A percentile compares a stretch with the other conserved stretches of the same genome.
Conservation (phyloP, 106 monocot species). For the Apostasia shenzhenica region DNA sequence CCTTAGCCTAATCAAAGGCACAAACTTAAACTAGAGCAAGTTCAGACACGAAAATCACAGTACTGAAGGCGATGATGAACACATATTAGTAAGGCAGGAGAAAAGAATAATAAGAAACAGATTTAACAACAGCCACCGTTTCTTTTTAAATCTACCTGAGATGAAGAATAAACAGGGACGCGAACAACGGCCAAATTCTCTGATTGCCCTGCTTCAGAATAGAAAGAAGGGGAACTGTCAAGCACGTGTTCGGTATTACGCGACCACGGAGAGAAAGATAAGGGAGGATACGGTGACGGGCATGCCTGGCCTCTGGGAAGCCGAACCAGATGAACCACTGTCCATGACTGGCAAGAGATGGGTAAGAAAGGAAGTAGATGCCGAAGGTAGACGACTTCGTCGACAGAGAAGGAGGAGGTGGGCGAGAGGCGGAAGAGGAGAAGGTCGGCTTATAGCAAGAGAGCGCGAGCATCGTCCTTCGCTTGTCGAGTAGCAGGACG, state of each 20-base stretch:
- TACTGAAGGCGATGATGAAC: background rate
- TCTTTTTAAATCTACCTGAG: constrained; percentile 3
- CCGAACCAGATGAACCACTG: background rate
- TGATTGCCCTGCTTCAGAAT: background rate
- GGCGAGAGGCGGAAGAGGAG: no score
- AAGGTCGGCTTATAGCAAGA: no score
- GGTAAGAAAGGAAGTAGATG: no score
- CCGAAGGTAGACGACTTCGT: no score
- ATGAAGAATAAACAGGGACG: constrained; percentile 23
- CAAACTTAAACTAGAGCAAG: background rate
- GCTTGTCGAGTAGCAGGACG: no score
- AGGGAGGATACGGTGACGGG: background rate
- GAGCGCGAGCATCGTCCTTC: no score
- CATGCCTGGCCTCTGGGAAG: background rate
- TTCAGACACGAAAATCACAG: background rate
- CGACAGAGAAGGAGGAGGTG: no score
- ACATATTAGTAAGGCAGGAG: background rate
- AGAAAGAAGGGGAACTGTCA: background rate
- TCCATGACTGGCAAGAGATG: no score
- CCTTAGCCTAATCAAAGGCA: background rate
- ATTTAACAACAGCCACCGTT: background rate
- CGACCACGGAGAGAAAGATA: background rate
- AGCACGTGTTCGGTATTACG: background rate
- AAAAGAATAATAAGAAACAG: background rate
- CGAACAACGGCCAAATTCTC: background rate